Conservation (phyloP, 495 filamentous ascomycete genomes). For the Penicillium antarcticum region DNA sequence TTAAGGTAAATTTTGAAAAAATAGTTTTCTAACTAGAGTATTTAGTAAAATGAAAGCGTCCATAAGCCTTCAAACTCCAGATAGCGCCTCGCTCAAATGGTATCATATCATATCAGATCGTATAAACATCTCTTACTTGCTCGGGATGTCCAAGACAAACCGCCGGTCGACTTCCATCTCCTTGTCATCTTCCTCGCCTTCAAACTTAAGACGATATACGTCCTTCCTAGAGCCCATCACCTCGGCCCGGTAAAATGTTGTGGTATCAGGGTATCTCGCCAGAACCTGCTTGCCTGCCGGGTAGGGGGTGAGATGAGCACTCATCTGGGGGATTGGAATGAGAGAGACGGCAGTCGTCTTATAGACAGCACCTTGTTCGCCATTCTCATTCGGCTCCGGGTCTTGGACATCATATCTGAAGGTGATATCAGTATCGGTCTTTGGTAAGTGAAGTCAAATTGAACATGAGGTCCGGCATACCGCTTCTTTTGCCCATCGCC, state of each 20-base stretch:
- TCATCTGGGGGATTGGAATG: constrained; percentile 73
- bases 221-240: constrained; percentile 73
- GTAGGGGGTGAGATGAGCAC: constrained; percentile 61
- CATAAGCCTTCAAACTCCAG: constrained; percentile 18
- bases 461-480: constrained; percentile 28
- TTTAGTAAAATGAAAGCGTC: constrained; percentile 8
- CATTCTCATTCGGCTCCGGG: constrained; percentile 79
- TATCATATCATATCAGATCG: constrained; percentile 28
- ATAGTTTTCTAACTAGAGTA: background rate
- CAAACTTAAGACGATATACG: constrained; percentile 68
- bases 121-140: constrained; percentile 31
- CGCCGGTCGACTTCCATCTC: constrained; percentile 77
- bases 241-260: constrained; percentile 95
- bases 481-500: constrained; percentile 82
- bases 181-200: constrained; percentile 80
- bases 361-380: constrained; percentile 67
- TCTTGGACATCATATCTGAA: constrained; percentile 89
- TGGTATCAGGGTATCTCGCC: constrained; percentile 85
- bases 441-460: constrained; percentile 1
- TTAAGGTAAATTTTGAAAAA: background rate
- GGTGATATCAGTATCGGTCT: constrained; percentile 11
- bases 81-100: constrained; percentile 30
- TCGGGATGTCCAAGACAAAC: constrained; percentile 74
- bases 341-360: constrained; percentile 75
- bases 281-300: constrained; percentile 76